These are phyloP conservation scores for Draba incana DNA, from an alignment of 345 rosid genomes.

Conservation along the genomic window DNA sequence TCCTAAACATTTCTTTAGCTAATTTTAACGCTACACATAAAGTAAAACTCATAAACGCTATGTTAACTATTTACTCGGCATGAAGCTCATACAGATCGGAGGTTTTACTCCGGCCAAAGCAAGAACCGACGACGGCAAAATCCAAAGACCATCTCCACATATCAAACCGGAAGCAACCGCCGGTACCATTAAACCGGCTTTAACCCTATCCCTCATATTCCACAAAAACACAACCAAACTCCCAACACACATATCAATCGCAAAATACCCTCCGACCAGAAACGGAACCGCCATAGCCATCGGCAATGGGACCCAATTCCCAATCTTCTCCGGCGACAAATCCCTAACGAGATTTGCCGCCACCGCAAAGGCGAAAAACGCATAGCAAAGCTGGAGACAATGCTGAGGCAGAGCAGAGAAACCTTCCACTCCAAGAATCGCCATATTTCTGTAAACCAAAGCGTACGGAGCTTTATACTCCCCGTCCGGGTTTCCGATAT, in stretches of 20 bases:
- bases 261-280: constrained; percentile 53
- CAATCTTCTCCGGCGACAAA: constrained; percentile 30
- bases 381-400: constrained; percentile 50
- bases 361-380: constrained; percentile 49
- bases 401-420: constrained; percentile 57
- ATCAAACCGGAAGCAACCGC: constrained; percentile 50
- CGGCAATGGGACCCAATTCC: constrained; percentile 53
- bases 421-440: constrained; percentile 58
- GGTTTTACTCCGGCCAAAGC: constrained; percentile 44
- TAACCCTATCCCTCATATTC: constrained; percentile 46
- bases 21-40: constrained; percentile 16
- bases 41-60: constrained; percentile 1
- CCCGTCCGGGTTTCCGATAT: constrained; percentile 47
- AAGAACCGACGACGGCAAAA: constrained; percentile 48
- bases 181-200: constrained; percentile 44
- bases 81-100: constrained; percentile 46
- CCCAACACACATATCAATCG: constrained; percentile 58
- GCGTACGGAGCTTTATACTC: constrained; percentile 56
- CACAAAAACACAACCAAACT: constrained; percentile 55
- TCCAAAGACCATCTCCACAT: constrained; percentile 51
- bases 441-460: constrained; percentile 53
- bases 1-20: constrained; percentile 26
- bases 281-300: constrained; percentile 63
- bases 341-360: constrained; percentile 45
- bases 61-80: constrained; percentile 23